Conservation (phyloP, 352 stramenopile species). For the Phytophthora meadii region DNA sequence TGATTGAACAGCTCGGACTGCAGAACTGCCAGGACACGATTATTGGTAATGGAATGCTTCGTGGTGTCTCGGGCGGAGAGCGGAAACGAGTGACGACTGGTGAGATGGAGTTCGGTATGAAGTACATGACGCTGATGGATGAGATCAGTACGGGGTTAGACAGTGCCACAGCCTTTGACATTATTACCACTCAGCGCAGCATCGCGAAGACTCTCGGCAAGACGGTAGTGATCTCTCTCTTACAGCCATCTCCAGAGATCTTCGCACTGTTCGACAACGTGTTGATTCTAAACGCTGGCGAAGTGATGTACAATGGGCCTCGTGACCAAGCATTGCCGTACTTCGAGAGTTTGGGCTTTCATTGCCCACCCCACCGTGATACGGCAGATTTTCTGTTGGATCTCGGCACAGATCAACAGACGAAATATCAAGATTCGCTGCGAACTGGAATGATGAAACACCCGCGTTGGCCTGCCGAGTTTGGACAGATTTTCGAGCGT, state of each 20-base stretch:
- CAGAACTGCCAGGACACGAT: conserved; percentile 54
- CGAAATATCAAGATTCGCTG: conserved; percentile 32
- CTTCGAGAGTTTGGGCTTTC: conserved; percentile 53
- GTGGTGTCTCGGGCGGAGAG: conserved; percentile 67
- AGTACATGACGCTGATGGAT: conserved; percentile 85
- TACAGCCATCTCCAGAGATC: conserved; percentile 93
- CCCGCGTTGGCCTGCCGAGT: conserved; percentile 34
- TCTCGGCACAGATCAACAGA: conserved; percentile 51
- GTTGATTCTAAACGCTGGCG: conserved; percentile 89
- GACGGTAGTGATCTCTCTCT: conserved; percentile 79
- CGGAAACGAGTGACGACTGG: conserved; percentile 70
- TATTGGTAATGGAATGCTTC: conserved; percentile 55
- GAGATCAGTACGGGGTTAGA: conserved; percentile 74
- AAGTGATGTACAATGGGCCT: conserved; percentile 81
- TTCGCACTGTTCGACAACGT: conserved; percentile 94
- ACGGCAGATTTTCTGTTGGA: conserved; percentile 56
- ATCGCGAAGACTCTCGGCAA: conserved; percentile 54
- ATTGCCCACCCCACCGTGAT: conserved; percentile 44
- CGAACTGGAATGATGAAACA: conserved; percentile 1
- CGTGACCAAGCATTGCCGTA: conserved; percentile 37
- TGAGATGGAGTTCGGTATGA: conserved; percentile 84
- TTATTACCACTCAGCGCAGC: conserved; percentile 50
- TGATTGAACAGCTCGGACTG: conserved; percentile 52
- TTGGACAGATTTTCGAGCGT: conserved; percentile 45
- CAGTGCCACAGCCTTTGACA: conserved; percentile 61